Conservation (phyloP, 768 basidiomycete genomes). For the Rossbeevera mucosa region DNA sequence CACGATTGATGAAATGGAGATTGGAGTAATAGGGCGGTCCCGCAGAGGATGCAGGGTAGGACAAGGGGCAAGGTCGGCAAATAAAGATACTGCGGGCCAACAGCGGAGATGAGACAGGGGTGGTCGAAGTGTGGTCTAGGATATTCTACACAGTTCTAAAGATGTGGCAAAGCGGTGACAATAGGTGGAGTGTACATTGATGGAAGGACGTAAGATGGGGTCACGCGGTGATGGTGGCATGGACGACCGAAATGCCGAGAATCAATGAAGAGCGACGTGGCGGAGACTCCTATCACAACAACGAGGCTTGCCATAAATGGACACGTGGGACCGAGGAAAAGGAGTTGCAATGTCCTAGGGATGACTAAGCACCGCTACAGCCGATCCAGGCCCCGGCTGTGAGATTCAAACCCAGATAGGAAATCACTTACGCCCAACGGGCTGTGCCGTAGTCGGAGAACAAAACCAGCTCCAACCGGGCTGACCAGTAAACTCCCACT, state of each 20-base stretch:
- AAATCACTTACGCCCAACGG: constrained; percentile 24
- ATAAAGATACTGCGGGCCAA: constrained; percentile 11
- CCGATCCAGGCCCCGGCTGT: constrained; percentile 15
- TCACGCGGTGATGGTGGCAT: constrained; percentile 18
- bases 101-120: constrained; percentile 2
- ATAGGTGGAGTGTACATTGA: neutral
- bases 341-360: constrained; percentile 11
- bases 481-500: constrained; percentile 29
- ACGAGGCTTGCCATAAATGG: constrained; percentile 16
- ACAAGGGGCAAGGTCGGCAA: constrained; percentile 1
- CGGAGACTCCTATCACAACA: constrained; percentile 23
- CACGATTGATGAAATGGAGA: constrained; percentile 2
- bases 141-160: neutral
- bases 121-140: neutral
- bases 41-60: constrained; percentile 13
- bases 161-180: neutral
- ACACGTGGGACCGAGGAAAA: constrained; percentile 10
- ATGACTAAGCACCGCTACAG: neutral
- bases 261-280: neutral
- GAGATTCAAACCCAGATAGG: constrained; percentile 27
- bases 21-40: constrained; percentile 17
- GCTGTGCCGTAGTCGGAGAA: constrained; percentile 33
- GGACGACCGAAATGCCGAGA: neutral
- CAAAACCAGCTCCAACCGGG: constrained; percentile 30
- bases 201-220: constrained; percentile 8